phyloP scores from a whole-genome alignment of 345 rosid genomes.

The Lumnitzera littorea region DNA sequence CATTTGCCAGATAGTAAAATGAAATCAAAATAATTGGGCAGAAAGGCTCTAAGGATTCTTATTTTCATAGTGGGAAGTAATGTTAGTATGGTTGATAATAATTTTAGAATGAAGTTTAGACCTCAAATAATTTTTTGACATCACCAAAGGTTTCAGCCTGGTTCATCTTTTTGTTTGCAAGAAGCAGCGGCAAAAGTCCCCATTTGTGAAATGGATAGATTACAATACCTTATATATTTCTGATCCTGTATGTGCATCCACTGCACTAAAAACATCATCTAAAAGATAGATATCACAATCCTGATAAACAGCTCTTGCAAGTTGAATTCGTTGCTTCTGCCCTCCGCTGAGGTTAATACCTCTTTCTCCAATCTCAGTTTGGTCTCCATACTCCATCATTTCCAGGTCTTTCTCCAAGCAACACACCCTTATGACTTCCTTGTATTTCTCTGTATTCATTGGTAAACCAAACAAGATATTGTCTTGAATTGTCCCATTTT shows the following conservation, averaged over 20 bases:
- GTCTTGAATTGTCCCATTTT: constrained; percentile 79
- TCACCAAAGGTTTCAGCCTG: too few species aligned
- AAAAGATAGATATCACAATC: constrained; percentile 84
- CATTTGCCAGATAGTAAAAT: too few species aligned
- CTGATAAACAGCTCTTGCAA: constrained; percentile 89
- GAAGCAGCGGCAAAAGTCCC: too few species aligned
- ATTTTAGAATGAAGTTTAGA: too few species aligned
- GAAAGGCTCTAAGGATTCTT: not conserved
- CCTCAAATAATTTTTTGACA: too few species aligned
- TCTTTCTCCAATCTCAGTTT: constrained; percentile 92
- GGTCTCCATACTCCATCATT: constrained; percentile 95
- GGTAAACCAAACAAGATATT: constrained; percentile 85
- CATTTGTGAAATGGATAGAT: too few species aligned
- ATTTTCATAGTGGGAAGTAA: too few species aligned
- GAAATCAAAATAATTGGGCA: not conserved
- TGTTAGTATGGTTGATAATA: too few species aligned
- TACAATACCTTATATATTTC: constrained; percentile 69
- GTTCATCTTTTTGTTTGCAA: too few species aligned
- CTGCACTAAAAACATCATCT: constrained; percentile 93
- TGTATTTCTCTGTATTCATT: constrained; percentile 53
- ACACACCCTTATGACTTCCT: constrained; percentile 65
- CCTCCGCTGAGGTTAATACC: constrained; percentile 98
- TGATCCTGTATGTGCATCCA: constrained; percentile 96
- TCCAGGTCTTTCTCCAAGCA: constrained; percentile 75
- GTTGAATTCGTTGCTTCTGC: constrained; percentile 93